Percentiles rank a stretch among this genome's conserved stretches.
Conservation (phyloP, 306 rosid genomes). For the Pyrus betulifolia region DNA sequence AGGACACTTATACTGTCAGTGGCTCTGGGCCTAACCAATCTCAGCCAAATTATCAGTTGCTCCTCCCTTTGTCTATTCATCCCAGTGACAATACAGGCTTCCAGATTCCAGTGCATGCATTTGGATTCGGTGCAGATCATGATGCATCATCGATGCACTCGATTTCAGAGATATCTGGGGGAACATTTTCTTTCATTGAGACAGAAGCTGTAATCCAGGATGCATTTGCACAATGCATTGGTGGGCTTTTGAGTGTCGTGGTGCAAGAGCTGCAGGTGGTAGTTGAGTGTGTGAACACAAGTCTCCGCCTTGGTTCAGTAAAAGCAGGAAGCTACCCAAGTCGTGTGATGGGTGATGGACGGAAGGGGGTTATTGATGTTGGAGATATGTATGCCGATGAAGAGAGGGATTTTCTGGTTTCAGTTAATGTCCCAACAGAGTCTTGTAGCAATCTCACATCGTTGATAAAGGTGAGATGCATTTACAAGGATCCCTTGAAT, state of each 20-base stretch:
- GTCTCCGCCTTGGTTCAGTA: conserved; percentile 43
- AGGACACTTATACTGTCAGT: conserved; percentile 78
- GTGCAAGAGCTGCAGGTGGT: conserved; percentile 83
- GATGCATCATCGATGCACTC: conserved; percentile 95
- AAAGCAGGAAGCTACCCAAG: conserved; percentile 87
- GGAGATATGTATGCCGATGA: conserved; percentile 96
- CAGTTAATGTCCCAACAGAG: conserved; percentile 61
- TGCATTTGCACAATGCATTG: conserved; percentile 98
- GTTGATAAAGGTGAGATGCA: conserved; percentile 65
- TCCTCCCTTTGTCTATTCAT: conserved; percentile 69
- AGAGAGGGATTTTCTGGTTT: conserved; percentile 91
- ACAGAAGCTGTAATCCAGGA: conserved; percentile 88
- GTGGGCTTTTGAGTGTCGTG: conserved; percentile 89
- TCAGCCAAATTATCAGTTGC: conserved; percentile 69
- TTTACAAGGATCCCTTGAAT: conserved; percentile 72
- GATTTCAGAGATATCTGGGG: conserved; percentile 89
- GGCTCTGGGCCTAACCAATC: conserved; percentile 53
- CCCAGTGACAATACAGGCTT: conserved; percentile 57
- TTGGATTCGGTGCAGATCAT: conserved; percentile 92
- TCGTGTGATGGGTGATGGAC: conserved; percentile 50
- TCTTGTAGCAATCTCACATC: conserved; percentile 42
- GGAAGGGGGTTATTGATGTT: conserved; percentile 57
- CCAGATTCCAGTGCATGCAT: conserved; percentile 89
- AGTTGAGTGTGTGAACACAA: conserved; percentile 57
- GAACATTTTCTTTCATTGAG: conserved; percentile 95